These are phyloP conservation scores for Peronospora destructor DNA, from an alignment of 352 stramenopile genomes.

Conservation along the genomic window DNA sequence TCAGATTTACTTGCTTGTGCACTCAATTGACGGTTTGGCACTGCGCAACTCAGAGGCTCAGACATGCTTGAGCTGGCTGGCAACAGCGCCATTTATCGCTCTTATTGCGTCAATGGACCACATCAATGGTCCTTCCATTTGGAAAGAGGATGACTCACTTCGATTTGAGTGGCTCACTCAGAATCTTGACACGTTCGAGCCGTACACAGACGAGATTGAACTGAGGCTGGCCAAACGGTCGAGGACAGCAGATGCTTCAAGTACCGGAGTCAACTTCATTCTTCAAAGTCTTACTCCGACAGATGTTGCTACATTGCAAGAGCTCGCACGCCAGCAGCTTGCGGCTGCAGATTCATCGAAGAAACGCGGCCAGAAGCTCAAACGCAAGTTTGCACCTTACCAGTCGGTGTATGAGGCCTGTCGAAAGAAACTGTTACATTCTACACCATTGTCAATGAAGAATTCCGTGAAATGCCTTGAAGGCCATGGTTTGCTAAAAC, in stretches of 20 bases:
- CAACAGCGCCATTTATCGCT: conserved; percentile 33
- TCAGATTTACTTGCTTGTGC: conserved; percentile 39
- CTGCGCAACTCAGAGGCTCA: conserved; percentile 42
- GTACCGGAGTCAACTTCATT: conserved; percentile 52
- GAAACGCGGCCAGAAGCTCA: conserved; percentile 7
- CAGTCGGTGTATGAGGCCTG: conserved; percentile 46
- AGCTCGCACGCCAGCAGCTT: conserved; percentile 38
- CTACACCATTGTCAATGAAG: conserved; percentile 47
- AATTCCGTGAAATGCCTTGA: conserved; percentile 57
- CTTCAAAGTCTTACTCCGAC: conserved; percentile 55
- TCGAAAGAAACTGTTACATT: conserved; percentile 45
- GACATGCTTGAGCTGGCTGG: conserved; percentile 46
- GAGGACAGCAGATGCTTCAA: conserved; percentile 29
- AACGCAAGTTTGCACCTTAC: conserved; percentile 28
- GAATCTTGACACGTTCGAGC: conserved; percentile 33
- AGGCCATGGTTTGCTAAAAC: conserved; percentile 47
- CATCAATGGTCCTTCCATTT: conserved; percentile 45
- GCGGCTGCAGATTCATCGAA: conserved; percentile 8
- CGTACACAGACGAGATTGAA: conserved; percentile 46
- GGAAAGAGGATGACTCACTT: conserved; percentile 44
- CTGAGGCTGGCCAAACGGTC: conserved; percentile 24
- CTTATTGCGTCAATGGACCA: conserved; percentile 51
- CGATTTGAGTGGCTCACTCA: conserved; percentile 51
- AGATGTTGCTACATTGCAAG: conserved; percentile 43
- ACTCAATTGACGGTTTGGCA: conserved; percentile 46